Percentiles rank a stretch among this genome's conserved stretches.
Evolutionary conservation across 2,329 filamentous ascomycete species (phyloP).

Genomic region (Juglanconis sp.): DNA sequence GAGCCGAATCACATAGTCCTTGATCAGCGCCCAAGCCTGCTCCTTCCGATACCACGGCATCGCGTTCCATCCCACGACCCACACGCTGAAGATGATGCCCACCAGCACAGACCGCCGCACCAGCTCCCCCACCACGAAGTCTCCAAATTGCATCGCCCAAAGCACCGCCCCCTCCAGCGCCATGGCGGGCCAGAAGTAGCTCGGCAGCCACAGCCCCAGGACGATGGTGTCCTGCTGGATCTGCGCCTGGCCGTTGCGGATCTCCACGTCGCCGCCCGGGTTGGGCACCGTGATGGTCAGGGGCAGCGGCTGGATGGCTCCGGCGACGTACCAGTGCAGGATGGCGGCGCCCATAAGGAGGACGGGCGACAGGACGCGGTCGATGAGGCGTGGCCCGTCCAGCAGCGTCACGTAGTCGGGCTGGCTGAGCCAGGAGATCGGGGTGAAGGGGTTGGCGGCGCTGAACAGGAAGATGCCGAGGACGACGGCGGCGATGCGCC

Average conservation of each 20-base stretch:
- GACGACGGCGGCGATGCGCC: constrained; percentile 10
- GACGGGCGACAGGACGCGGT: constrained; percentile 15
- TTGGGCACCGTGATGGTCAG: constrained; percentile 14
- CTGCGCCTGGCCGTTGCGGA: background rate
- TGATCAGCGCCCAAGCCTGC: constrained; percentile 14
- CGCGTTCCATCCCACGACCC: constrained; percentile 17
- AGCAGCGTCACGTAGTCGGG: constrained; percentile 12
- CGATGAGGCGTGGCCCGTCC: constrained; percentile 12
- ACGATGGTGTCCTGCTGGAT: background rate
- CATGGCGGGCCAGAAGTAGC: constrained; percentile 13
- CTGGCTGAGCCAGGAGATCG: constrained; percentile 17
- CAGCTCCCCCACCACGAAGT: background rate
- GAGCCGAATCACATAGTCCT: constrained; percentile 14
- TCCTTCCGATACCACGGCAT: constrained; percentile 17
- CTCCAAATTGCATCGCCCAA: background rate
- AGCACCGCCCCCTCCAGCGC: constrained; percentile 12
- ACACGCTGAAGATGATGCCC: background rate
- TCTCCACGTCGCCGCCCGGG: constrained; percentile 1
- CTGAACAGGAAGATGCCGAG: constrained; percentile 13
- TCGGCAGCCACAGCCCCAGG: constrained; percentile 14
- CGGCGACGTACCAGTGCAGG: constrained; percentile 19
- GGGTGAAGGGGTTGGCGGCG: constrained; percentile 1
- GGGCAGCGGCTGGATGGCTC: constrained; percentile 1
- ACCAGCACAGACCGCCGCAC: background rate
- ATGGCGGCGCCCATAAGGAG: constrained; percentile 9